phyloP scores from a whole-genome alignment of 2,329 filamentous ascomycete genomes.

The Arthrobotrys entomopaga region DNA sequence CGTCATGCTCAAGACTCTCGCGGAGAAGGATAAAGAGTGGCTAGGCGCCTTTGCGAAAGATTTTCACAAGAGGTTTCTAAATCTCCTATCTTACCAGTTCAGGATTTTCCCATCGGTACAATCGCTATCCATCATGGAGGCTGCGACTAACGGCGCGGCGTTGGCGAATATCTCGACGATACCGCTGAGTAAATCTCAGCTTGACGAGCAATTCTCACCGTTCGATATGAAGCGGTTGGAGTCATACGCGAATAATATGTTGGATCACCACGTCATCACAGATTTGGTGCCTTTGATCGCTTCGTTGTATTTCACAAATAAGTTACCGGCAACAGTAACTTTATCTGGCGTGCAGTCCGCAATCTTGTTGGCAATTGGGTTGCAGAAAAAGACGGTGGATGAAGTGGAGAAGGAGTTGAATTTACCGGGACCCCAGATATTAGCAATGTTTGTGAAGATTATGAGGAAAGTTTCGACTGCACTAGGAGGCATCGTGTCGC shows the following conservation, averaged over 20 bases:
- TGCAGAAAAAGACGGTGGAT: conserved; percentile 89
- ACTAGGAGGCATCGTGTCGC: conserved; percentile 79
- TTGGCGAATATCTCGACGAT: conserved; percentile 66
- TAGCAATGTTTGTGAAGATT: conserved; percentile 98
- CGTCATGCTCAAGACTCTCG: conserved; percentile 90
- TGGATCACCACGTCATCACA: conserved; percentile 96
- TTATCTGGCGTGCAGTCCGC: conserved; percentile 85
- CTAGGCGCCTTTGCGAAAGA: conserved; percentile 89
- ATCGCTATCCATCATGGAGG: conserved; percentile 87
- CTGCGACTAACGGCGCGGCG: conserved; percentile 77
- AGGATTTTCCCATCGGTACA: conserved; percentile 79
- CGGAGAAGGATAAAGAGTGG: conserved; percentile 79
- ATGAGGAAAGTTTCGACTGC: conserved; percentile 84
- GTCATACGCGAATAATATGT: conserved; percentile 94
- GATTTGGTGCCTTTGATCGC: conserved; percentile 89
- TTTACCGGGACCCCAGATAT: conserved; percentile 78
- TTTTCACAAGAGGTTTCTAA: conserved; percentile 93
- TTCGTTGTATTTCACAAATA: conserved; percentile 83
- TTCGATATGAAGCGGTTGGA: conserved; percentile 96
- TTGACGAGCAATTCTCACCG: conserved; percentile 82
- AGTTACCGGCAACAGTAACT: conserved; percentile 73
- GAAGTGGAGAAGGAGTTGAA: conserved; percentile 80
- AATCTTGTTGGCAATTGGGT: conserved; percentile 86
- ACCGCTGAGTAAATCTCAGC: conserved; percentile 75
- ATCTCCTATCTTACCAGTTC: conserved; percentile 92